These are phyloP conservation scores for Plasmodium cynomolgi DNA, from an alignment of 169 alveolate genomes.

Conservation along the genomic window DNA sequence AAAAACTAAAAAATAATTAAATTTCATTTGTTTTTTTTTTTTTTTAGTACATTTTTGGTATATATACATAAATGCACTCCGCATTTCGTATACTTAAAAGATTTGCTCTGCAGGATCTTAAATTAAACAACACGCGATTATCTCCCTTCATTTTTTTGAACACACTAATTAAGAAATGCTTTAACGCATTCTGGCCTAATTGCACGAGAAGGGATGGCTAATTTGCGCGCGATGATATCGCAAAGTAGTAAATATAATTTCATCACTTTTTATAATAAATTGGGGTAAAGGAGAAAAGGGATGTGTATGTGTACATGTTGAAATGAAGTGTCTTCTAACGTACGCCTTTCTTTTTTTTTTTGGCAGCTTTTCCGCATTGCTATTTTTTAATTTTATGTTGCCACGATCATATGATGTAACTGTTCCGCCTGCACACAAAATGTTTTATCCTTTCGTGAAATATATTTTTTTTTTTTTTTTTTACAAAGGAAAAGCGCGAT, in stretches of 20 bases:
- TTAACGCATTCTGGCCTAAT: not conserved
- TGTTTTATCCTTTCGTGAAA: not conserved
- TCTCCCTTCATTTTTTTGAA: not conserved
- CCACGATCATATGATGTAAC: not conserved
- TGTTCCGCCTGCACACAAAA: not conserved
- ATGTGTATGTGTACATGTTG: not conserved
- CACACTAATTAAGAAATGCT: not conserved
- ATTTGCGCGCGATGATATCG: not conserved
- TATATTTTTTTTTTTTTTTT: not conserved
- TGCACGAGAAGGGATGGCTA: not conserved
- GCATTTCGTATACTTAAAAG: not conserved
- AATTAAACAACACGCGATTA: not conserved
- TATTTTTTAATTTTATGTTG: not conserved
- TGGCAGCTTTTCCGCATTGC: not conserved
- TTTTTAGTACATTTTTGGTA: constrained; percentile 6
- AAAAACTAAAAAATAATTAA: not conserved
- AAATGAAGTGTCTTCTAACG: not conserved
- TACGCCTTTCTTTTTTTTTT: not conserved
- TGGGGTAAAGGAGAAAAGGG: not conserved
- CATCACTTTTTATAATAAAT: not conserved
- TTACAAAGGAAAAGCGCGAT: not conserved
- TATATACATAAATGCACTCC: not conserved
- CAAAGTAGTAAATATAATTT: not conserved
- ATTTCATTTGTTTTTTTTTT: not conserved
- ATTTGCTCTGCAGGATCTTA: not conserved